These are phyloP conservation scores for Neofusicoccum parvum DNA, from an alignment of 2,329 filamentous ascomycete genomes.

Conservation along the genomic window DNA sequence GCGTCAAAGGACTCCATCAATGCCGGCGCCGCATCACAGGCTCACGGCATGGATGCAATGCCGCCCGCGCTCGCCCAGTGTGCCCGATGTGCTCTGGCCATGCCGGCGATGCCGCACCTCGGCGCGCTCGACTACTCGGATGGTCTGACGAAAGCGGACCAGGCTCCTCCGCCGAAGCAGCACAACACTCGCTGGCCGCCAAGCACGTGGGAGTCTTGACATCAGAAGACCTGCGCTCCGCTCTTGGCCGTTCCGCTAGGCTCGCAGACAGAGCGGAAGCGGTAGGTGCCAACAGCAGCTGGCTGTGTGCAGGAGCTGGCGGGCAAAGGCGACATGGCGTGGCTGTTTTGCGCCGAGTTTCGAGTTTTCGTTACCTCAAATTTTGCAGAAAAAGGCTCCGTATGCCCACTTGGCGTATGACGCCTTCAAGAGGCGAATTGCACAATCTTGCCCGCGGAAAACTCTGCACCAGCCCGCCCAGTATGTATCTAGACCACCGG, in stretches of 20 bases:
- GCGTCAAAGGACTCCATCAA: background rate
- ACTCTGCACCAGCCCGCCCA: constrained; percentile 11
- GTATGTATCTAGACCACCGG: constrained; percentile 20
- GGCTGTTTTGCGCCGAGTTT: constrained; percentile 14
- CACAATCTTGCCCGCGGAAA: constrained; percentile 18
- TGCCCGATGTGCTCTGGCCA: background rate
- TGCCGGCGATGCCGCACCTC: background rate
- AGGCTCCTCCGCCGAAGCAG: background rate
- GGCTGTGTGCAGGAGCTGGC: background rate
- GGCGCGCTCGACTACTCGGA: background rate
- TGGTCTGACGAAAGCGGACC: constrained; percentile 4
- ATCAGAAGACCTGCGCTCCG: background rate
- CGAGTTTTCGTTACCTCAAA: constrained; percentile 17
- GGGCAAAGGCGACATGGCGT: constrained; percentile 13
- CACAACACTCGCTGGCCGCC: background rate
- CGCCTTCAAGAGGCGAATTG: constrained; percentile 20
- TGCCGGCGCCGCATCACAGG: background rate
- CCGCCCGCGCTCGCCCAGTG: background rate
- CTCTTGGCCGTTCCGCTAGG: constrained; percentile 10
- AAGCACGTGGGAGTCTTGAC: background rate
- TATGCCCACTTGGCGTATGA: constrained; percentile 21
- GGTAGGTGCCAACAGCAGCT: constrained; percentile 1
- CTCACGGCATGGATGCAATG: too few relatives aligned
- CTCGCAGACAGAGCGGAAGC: constrained; percentile 1
- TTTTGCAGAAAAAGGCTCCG: constrained; percentile 13